These are phyloP conservation scores for Exophiala spinifera DNA, from an alignment of 2,329 filamentous ascomycete genomes.

Conservation along the genomic window DNA sequence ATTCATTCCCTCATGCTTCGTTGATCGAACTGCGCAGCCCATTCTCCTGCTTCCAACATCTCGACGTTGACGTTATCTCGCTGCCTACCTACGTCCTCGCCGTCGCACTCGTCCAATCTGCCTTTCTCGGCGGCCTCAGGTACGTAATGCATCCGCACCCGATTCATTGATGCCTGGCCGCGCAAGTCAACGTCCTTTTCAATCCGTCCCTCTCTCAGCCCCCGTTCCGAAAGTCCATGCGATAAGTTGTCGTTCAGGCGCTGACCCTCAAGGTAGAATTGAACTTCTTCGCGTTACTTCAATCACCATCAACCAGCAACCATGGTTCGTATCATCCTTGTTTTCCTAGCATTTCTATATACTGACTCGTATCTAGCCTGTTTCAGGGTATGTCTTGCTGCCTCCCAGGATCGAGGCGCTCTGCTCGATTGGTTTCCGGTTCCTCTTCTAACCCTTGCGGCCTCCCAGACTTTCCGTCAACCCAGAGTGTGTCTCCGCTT, in stretches of 20 bases:
- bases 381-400: conserved; percentile 27
- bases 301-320: conserved; percentile 4
- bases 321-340: conserved; percentile 22
- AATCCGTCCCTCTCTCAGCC: not conserved
- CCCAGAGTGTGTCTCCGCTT: conserved; percentile 46
- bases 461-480: conserved; percentile 43
- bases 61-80: not conserved
- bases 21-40: conserved; percentile 2
- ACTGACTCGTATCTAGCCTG: conserved; percentile 25
- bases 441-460: conserved; percentile 14
- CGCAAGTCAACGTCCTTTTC: not conserved
- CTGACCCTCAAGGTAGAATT: conserved; percentile 11
- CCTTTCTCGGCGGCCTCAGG: not conserved
- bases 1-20: not conserved
- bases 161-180: not conserved
- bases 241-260: conserved; percentile 7
- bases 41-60: conserved; percentile 8
- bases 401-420: conserved; percentile 4
- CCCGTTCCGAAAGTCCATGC: not conserved
- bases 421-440: not conserved
- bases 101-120: not conserved
- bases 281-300: conserved; percentile 6
- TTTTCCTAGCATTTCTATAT: not conserved
- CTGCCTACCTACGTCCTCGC: not conserved
- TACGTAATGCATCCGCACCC: not conserved